These are phyloP conservation scores for Candida glaebosa DNA, from an alignment of 805 yeast genomes.

Conservation along the genomic window DNA sequence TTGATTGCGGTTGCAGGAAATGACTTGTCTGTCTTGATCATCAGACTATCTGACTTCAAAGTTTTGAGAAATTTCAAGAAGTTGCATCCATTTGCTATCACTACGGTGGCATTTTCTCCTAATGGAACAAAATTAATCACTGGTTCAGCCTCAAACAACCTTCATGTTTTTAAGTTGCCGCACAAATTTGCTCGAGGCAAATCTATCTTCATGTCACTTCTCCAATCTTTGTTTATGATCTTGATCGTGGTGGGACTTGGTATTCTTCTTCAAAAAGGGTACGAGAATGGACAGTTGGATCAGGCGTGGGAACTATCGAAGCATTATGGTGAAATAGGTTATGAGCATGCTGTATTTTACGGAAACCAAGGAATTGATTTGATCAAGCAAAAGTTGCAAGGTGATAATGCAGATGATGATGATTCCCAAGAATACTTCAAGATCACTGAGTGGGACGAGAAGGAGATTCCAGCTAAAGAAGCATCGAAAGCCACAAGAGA, in stretches of 20 bases:
- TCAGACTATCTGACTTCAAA: conserved; percentile 50
- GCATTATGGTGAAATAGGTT: conserved; percentile 18
- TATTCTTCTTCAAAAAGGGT: conserved; percentile 29
- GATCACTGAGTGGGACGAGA: too few species aligned
- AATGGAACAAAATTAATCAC: conserved; percentile 65
- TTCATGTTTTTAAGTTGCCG: conserved; percentile 62
- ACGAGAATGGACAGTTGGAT: conserved; percentile 34
- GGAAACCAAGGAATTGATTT: conserved; percentile 20
- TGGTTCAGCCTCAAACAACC: conserved; percentile 73
- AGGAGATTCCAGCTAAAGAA: too few species aligned
- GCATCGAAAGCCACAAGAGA: too few species aligned
- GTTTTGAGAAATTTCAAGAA: conserved; percentile 49
- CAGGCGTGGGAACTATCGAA: conserved; percentile 16
- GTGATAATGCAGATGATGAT: conserved; percentile 21
- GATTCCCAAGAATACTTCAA: conserved; percentile 20
- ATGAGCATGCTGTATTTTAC: conserved; percentile 21
- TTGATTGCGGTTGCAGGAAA: conserved; percentile 58
- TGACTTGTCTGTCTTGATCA: conserved; percentile 63
- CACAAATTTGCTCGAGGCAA: conserved; percentile 40
- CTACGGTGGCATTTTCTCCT: conserved; percentile 66
- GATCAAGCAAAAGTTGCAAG: conserved; percentile 26
- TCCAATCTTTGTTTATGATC: conserved; percentile 33
- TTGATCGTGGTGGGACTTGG: conserved; percentile 30
- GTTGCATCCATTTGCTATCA: conserved; percentile 76
- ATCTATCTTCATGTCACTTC: conserved; percentile 32